Evolutionary conservation across 306 rosid genomes (phyloP), one percentile per base, ranked within the genome.

Genomic region (Cyclanthera cordifolia): DNA sequence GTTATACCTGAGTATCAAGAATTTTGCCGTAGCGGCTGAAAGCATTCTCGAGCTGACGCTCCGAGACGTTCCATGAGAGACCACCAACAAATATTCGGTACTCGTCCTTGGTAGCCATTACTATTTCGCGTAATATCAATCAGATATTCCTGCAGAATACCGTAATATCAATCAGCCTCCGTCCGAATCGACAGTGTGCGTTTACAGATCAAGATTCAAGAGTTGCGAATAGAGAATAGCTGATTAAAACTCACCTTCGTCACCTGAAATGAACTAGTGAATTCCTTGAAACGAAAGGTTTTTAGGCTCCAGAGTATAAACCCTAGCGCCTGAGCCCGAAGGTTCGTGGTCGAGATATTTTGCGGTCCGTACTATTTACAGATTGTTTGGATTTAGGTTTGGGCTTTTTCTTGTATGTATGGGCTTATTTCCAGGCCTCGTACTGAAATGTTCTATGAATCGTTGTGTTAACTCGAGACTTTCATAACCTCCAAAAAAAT

Each of bases 31-130:
- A 94, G 41, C 95, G 97, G 45, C 23, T 73, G 74, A 94, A 88
- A 58, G 94, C 91, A 65, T 75, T 87, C 59, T 88, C 95, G 25
- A 94, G 89, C 83, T 94, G 91, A 80, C 90, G 94, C 85, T 94
- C 96, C 2, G 97, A 77, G 11, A 90, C 85, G 53, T 94, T 86
- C 95, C 88, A 90, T 46, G 95, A 80, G 74, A 94, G 74, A 7
- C 99, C 99, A 45, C 99, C 97, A 2, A 94, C 97, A 71, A 90
- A 94, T 61, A 94, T 88, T 46, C 97, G 85, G 69, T 85, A 84
- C 12, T 86, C 99, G 69, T 93, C 95, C 72, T 88, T 90, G 56
- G 83, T 88, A 27, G 96, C 88, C 99, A 94, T 94, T 69, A 46
- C 76, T 41, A 45, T 4, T 67, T 25, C 53, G 14, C 39, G 59